Percentiles rank a stretch among this genome's conserved stretches.
Conservation (phyloP, 164 flowering plant species). For the Vitis labrusca region DNA sequence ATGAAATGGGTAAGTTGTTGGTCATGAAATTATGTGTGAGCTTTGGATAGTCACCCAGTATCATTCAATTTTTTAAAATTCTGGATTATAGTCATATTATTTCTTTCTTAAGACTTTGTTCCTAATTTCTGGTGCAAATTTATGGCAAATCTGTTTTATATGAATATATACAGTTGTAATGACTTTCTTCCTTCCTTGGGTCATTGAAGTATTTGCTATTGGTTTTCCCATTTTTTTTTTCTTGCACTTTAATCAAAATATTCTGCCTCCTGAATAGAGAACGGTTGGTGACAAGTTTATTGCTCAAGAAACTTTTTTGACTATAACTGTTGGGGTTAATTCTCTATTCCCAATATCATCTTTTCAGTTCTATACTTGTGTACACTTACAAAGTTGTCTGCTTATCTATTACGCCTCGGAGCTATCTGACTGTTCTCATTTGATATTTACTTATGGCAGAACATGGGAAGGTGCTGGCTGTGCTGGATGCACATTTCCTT, state of each 20-base stretch:
- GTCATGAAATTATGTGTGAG: not conserved
- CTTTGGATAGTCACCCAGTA: too few species aligned
- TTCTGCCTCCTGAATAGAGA: not conserved
- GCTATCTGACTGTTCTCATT: slow-evolving; percentile 7
- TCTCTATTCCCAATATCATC: too few species aligned
- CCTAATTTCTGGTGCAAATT: too few species aligned
- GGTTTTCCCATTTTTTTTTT: not conserved
- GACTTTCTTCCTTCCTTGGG: not conserved
- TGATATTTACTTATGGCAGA: slow-evolving; percentile 45
- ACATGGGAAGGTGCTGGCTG: slow-evolving; percentile 62
- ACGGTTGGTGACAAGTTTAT: not conserved
- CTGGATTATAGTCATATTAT: too few species aligned
- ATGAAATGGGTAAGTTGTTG: slow-evolving; percentile 67
- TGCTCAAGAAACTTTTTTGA: not conserved
- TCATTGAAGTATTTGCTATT: not conserved
- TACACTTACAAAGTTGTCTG: not conserved
- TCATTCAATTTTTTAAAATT: too few species aligned
- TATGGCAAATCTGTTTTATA: too few species aligned
- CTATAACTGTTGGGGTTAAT: too few species aligned
- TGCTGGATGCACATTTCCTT: slow-evolving; percentile 79
- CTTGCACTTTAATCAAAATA: not conserved
- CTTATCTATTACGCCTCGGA: not conserved
- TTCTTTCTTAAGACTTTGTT: too few species aligned
- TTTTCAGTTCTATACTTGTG: not conserved
- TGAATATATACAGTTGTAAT: too few species aligned